Evolutionary conservation across 257 asterid species (phyloP), one percentile per base, ranked within the genome.

Genomic region (Scutellaria galericulata): DNA sequence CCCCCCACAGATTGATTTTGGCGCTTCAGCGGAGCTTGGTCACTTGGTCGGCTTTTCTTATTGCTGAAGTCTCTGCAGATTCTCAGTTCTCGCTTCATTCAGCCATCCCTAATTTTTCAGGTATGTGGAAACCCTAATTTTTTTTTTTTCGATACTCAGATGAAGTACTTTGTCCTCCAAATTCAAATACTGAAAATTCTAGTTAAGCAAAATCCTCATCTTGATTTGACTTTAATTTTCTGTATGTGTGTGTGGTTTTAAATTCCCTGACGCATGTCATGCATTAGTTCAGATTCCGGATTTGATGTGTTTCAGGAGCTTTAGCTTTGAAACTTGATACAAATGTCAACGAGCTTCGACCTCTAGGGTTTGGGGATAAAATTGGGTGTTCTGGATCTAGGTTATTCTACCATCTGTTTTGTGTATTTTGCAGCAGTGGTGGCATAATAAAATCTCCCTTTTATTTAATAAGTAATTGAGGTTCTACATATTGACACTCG

Each of bases 61-160:
- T 52, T 72, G 51, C 60, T 24, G 55, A 52, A 63, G 44, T 41
- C 71, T 31, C 71, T 55, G 73, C 56, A 15, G 70, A 44, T 78
- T 81, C 70, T 41, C 75, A 58, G 51, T 74, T 71, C 54, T 42
- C 55, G 62, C 70, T 18, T 64, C 71, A 31, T 58, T 22, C 37
- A n/a, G 62, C 14, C 57, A 31, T 76, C 64, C 60, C 79, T 14
- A 20, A 51, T 27, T 71, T 7, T 12, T 14, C 24, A 31, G 81
- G 87, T 83, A 13, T 47, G 54, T 53, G 48, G 27, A 64, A 83
- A 57, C 87, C 84, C 84, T 79, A 74, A 67, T 45, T 18, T 64
- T 70, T 44, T 60, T 51, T 20, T 12, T 35, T 60, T 58, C 31
- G 31, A n/a, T 72, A 65, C 15, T 51, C 54, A 37, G 48, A 52